These are phyloP conservation scores for Leucosporidium yakuticum DNA, from an alignment of 768 basidiomycete species.

Conservation along the genomic window DNA sequence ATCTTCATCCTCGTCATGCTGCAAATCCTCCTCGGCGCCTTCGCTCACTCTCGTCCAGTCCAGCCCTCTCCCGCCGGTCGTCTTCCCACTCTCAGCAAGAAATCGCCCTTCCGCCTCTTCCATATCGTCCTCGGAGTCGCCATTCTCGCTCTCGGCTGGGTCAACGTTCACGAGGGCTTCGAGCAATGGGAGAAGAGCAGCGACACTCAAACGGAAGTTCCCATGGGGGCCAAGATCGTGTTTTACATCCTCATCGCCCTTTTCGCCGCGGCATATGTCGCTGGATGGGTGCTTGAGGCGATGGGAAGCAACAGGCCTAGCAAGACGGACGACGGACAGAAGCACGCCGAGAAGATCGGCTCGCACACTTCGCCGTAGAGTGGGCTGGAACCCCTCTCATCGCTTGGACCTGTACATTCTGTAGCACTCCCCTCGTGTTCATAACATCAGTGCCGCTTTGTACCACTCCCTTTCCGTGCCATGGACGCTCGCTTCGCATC, in stretches of 20 bases:
- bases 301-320: neutral
- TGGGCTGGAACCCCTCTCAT: too few relatives aligned
- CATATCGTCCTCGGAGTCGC: slow-evolving; percentile 7
- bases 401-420: too few relatives aligned
- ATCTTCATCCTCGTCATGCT: slow-evolving; percentile 18
- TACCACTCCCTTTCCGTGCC: too few relatives aligned
- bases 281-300: slow-evolving; percentile 1
- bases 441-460: too few relatives aligned
- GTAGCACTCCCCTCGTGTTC: too few relatives aligned
- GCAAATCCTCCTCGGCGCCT: slow-evolving; percentile 15
- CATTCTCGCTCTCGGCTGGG: slow-evolving; percentile 2
- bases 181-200: neutral
- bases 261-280: slow-evolving; percentile 1
- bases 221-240: neutral
- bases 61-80: neutral
- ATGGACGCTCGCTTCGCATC: too few relatives aligned
- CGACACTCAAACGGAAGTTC: neutral
- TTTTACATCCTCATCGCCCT: slow-evolving; percentile 2
- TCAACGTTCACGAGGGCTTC: neutral
- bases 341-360: too few relatives aligned
- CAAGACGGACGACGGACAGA: neutral
- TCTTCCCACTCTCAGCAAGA: neutral
- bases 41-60: neutral
- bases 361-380: too few relatives aligned
- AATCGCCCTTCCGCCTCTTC: slow-evolving; percentile 6